These are phyloP conservation scores for Ogataea chonburiensis DNA, from an alignment of 805 yeast genomes.

Conservation along the genomic window DNA sequence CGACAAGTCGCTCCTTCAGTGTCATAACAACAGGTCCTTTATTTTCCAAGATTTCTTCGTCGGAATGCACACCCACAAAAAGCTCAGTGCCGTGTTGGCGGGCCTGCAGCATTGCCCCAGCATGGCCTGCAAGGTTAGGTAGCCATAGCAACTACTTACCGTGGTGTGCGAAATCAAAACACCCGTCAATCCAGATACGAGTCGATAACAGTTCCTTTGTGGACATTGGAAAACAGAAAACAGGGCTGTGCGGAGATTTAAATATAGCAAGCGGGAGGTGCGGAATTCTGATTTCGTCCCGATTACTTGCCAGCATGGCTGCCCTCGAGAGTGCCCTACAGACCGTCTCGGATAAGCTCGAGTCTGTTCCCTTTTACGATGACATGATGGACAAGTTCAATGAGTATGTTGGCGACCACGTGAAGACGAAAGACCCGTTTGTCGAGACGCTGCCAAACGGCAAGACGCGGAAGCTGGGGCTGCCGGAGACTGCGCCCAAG, in stretches of 20 bases:
- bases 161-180: conserved; percentile 97
- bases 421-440: conserved; percentile 66
- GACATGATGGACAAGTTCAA: conserved; percentile 57
- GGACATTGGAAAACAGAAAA: conserved; percentile 4
- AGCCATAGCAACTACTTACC: conserved; percentile 41
- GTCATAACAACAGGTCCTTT: conserved; percentile 96
- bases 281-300: too few species aligned
- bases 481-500: conserved; percentile 57
- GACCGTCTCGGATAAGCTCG: conserved; percentile 33
- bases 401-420: conserved; percentile 63
- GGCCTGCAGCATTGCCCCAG: conserved; percentile 95
- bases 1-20: conserved; percentile 72
- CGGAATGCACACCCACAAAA: conserved; percentile 88
- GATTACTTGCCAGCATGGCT: too few species aligned
- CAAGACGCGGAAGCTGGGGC: conserved; percentile 51
- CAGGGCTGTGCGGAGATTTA: conserved; percentile 5
- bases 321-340: conserved; percentile 15
- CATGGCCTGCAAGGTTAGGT: conserved; percentile 53
- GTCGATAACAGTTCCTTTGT: conserved; percentile 25
- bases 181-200: conserved; percentile 94
- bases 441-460: conserved; percentile 52
- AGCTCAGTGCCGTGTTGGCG: conserved; percentile 75
- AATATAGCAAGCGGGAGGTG: neutral
- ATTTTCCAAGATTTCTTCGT: conserved; percentile 75
- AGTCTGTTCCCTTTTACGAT: conserved; percentile 58